Base-by-base conservation (phyloP, 768 basidiomycete species). In the Boletus reticuloceps region DNA sequence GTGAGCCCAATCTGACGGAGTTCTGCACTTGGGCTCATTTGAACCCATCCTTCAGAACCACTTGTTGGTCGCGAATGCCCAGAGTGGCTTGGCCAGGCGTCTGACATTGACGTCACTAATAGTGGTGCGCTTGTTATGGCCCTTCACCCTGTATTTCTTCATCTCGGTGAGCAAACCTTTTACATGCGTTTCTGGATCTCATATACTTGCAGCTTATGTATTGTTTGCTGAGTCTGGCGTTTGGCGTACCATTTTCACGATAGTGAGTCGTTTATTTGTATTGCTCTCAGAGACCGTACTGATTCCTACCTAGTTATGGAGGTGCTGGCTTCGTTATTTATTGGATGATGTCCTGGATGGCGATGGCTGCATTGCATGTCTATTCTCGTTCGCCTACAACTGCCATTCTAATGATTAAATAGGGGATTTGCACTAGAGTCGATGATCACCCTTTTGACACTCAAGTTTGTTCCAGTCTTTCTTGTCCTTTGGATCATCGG, bases 391-490 rank as follows among this genome's bases (percentile, higher is more conserved):
- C 45, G 9, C 25, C 16, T 1, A 16, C 32, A 29, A n/a, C 25
- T 12, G 32, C 4, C 20, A 31, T 19, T 16, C 57, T 59, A 41
- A 60, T 17, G n/a, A 14, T n/a, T 32, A 22, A 12, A 42, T 47
- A 85, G 84, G 38, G 86, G 86, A 8, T 71, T 87, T 9, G 84
- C 83, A 0, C 56, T 88, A 16, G 86, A 88, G 58, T 68, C 84
- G 5, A 67, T 85, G 67, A 66, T 85, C 36, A 82, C 81, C 3
- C 61, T 88, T 14, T 63, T 88, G 49, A 86, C 82, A 3, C 8
- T 67, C 16, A 72, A 73, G 52, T 80, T 80, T 55, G 67, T 86
- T 13, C 75, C 82, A 0, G 77, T 84, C 70, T 87, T 89, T 75
- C 76, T 87, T 64, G 69, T 87, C 40, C 45, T 78, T 9, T 84